phyloP scores from a whole-genome alignment of 2,329 filamentous ascomycete genomes.

The Neopestalotiopsis rosae region DNA sequence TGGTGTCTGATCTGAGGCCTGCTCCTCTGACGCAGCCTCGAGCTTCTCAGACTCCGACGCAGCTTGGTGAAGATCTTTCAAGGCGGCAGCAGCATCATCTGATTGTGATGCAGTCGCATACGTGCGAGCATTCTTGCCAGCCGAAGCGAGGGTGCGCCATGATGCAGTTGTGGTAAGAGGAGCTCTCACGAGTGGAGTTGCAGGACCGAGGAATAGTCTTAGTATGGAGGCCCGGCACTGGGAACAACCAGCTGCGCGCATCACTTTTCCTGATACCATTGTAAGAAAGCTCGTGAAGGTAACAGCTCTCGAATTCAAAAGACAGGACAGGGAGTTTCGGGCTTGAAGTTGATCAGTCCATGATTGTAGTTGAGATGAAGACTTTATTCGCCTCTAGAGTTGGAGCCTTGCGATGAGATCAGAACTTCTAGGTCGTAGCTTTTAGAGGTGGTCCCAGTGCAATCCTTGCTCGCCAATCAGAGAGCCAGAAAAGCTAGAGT shows the following conservation, averaged over 20 bases:
- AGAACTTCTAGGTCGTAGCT: slow-evolving; percentile 1
- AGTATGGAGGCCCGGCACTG: slow-evolving; percentile 34
- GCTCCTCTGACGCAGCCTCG: slow-evolving; percentile 10
- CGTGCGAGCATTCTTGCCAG: slow-evolving; percentile 1
- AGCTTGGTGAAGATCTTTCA: background rate
- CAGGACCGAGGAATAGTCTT: slow-evolving; percentile 32
- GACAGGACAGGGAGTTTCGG: background rate
- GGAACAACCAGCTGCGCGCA: slow-evolving; percentile 34
- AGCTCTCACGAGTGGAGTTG: slow-evolving; percentile 19
- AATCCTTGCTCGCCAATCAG: background rate
- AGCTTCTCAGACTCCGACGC: slow-evolving; percentile 1
- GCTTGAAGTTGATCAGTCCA: background rate
- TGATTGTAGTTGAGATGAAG: background rate
- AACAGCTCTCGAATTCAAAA: background rate
- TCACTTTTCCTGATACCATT: slow-evolving; percentile 33
- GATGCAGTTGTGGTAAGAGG: slow-evolving; percentile 4
- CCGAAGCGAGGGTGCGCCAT: slow-evolving; percentile 4
- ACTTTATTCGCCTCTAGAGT: no score
- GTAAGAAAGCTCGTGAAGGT: background rate
- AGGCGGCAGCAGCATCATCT: background rate
- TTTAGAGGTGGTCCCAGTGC: background rate
- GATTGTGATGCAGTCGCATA: background rate
- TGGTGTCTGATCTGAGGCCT: slow-evolving; percentile 16
- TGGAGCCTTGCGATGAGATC: slow-evolving; percentile 20
- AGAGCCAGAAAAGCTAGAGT: background rate